Percentiles rank a stretch among this genome's conserved stretches.
These are phyloP conservation scores for Polysphondylium violaceum DNA, from an alignment of 78 protist genomes.

Conservation along the genomic window DNA sequence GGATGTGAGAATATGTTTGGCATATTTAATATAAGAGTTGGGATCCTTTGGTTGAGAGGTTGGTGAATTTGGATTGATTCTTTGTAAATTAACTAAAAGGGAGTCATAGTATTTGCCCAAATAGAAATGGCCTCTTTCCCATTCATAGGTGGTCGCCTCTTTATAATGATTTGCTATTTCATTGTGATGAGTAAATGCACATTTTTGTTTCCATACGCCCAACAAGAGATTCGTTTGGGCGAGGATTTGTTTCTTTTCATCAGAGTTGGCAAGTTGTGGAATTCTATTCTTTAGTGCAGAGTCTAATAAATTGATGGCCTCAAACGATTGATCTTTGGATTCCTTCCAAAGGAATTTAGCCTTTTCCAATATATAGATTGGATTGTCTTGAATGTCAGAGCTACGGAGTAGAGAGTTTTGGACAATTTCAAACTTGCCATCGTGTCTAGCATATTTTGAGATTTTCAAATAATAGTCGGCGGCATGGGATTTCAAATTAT, in stretches of 20 bases:
- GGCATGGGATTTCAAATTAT: background rate
- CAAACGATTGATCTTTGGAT: constrained; percentile 16
- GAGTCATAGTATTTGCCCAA: constrained; percentile 81
- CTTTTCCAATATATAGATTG: constrained; percentile 19
- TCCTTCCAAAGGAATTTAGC: constrained; percentile 29
- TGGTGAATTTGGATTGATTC: constrained; percentile 15
- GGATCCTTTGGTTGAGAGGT: constrained; percentile 10
- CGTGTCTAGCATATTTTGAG: constrained; percentile 43
- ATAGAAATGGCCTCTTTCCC: constrained; percentile 85
- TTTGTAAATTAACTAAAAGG: background rate
- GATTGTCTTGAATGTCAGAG: background rate
- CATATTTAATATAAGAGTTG: background rate
- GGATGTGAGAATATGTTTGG: constrained; percentile 13
- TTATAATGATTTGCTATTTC: constrained; percentile 14
- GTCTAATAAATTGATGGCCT: constrained; percentile 33
- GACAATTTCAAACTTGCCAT: constrained; percentile 46
- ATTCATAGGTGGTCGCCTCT: constrained; percentile 10
- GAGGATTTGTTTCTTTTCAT: background rate
- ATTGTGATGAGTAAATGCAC: constrained; percentile 40
- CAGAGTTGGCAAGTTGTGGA: background rate
- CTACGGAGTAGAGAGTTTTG: constrained; percentile 47
- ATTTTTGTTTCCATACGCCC: constrained; percentile 51
- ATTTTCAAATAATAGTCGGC: constrained; percentile 34
- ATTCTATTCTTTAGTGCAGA: constrained; percentile 10
- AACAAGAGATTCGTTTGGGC: background rate